A percentile compares a stretch with the other conserved stretches of the same genome.
Conservation (phyloP, 495 filamentous ascomycete species). For the Aspergillus nidulans region DNA sequence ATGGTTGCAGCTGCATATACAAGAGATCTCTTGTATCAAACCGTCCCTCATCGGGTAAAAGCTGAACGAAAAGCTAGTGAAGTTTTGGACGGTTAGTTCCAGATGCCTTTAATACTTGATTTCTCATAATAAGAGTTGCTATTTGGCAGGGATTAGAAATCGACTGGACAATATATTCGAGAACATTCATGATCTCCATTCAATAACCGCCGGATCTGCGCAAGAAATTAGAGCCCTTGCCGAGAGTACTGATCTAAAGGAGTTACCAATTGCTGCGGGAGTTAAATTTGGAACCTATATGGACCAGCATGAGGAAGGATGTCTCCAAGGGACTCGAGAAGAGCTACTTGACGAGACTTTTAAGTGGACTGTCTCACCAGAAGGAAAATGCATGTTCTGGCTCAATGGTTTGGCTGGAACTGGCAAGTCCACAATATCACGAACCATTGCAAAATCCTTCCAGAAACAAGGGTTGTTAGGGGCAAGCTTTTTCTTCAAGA, state of each 20-base stretch:
- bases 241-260: neutral
- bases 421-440: neutral
- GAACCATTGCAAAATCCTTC: neutral
- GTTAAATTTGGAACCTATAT: neutral
- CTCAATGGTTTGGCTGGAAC: neutral
- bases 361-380: neutral
- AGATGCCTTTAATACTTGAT: neutral
- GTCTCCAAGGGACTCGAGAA: neutral
- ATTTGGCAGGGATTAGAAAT: neutral
- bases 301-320: neutral
- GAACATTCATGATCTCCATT: neutral
- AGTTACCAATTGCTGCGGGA: neutral
- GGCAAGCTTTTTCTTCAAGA: neutral
- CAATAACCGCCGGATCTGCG: neutral
- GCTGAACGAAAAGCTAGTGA: neutral
- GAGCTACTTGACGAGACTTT: neutral
- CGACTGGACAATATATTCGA: neutral
- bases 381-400: neutral
- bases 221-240: neutral
- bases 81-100: neutral
- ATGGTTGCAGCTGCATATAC: conserved; percentile 27
- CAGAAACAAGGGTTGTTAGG: neutral
- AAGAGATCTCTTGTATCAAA: conserved; percentile 11
- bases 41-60: conserved; percentile 2
- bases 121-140: neutral